Evolutionary conservation across 129 eudicot species (phyloP).

Genomic region (Logfia minima): DNA sequence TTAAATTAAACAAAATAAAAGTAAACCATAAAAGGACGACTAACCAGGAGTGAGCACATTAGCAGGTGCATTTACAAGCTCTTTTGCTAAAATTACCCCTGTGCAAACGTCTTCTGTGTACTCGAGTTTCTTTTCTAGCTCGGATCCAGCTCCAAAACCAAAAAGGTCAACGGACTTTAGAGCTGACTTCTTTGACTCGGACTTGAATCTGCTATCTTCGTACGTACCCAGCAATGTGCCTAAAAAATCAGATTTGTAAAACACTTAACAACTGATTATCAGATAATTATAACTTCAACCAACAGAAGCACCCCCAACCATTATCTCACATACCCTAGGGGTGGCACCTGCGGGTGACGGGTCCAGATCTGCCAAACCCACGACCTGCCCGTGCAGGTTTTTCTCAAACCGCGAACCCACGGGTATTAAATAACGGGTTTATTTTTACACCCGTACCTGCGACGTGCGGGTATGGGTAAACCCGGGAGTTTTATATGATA

Average conservation of each 20-base stretch:
- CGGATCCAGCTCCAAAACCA: slow-evolving; percentile 90
- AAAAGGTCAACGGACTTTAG: slow-evolving; percentile 77
- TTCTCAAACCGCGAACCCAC: too few species aligned
- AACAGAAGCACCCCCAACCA: too few species aligned
- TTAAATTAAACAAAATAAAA: neutral
- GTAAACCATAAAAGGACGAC: slow-evolving; percentile 21
- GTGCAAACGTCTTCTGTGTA: slow-evolving; percentile 65
- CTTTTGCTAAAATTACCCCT: slow-evolving; percentile 81
- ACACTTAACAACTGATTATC: neutral
- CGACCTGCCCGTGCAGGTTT: too few species aligned
- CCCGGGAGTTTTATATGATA: too few species aligned
- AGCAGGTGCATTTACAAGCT: slow-evolving; percentile 97
- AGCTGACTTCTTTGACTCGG: slow-evolving; percentile 73
- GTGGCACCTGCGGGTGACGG: too few species aligned
- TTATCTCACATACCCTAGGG: too few species aligned
- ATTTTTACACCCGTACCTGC: too few species aligned
- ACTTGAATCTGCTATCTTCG: slow-evolving; percentile 87
- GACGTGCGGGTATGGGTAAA: too few species aligned
- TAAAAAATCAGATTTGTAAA: slow-evolving; percentile 18
- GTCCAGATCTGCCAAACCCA: too few species aligned
- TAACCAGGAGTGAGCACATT: slow-evolving; percentile 95
- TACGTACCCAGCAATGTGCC: slow-evolving; percentile 77
- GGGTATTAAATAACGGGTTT: too few species aligned
- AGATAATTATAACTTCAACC: too few species aligned
- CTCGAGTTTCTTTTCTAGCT: slow-evolving; percentile 79